Conservation (phyloP, 2,329 filamentous ascomycete genomes). For the Mycosphaerella arachidis region DNA sequence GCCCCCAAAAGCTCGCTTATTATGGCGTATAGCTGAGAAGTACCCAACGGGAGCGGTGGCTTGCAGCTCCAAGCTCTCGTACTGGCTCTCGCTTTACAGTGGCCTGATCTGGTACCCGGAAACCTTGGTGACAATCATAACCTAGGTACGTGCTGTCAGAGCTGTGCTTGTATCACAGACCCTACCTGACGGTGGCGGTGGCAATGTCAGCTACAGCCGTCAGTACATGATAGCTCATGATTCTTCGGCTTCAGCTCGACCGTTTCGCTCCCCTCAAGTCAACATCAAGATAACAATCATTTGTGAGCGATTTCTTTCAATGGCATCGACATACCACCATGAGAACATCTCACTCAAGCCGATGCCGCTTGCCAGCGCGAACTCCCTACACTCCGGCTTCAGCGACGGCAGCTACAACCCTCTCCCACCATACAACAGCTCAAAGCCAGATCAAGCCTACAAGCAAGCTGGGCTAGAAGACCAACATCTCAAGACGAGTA, state of each 20-base stretch:
- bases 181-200: neutral
- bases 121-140: neutral
- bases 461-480: slow-evolving; percentile 5
- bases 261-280: too few relatives aligned
- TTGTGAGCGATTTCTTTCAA: neutral
- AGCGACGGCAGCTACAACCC: neutral
- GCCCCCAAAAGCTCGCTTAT: too few relatives aligned
- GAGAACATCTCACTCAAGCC: neutral
- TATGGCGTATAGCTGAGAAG: too few relatives aligned
- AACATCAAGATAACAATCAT: too few relatives aligned
- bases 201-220: too few relatives aligned
- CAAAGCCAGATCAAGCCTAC: neutral
- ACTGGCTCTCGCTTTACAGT: too few relatives aligned
- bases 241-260: too few relatives aligned
- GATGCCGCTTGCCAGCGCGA: neutral
- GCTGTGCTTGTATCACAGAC: neutral
- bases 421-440: neutral
- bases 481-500: slow-evolving; percentile 34
- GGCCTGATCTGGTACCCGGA: neutral
- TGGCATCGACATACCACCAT: neutral
- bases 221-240: too few relatives aligned
- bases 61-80: too few relatives aligned
- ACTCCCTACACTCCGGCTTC: neutral
- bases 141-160: neutral
- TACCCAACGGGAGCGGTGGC: too few relatives aligned